Base-by-base conservation (phyloP, 129 eudicot genomes). In the Tagetes erecta region DNA sequence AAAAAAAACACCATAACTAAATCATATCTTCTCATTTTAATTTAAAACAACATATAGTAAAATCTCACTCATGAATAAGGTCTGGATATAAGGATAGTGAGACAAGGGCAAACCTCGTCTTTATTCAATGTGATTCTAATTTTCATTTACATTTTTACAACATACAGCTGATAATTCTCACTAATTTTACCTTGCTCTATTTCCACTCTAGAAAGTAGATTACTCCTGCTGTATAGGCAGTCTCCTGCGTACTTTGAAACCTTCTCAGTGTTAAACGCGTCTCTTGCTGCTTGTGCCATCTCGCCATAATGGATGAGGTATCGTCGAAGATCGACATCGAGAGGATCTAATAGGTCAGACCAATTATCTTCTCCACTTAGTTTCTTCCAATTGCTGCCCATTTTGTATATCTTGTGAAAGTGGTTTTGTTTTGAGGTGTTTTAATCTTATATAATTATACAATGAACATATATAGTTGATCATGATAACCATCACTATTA, bases 261-360 rank as follows among this genome's bases (percentile, higher is more conserved):
- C 58, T 79, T 80, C 4, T 88, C 90, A 0, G 82, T 49, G 49
- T 75, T 88, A 74, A 91, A 91, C 5, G 85, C 83, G 59, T 92
- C 93, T 52, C 87, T 84, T 0, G 86, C 50, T 5, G 92, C 90
- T 56, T 91, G 96, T 34, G 96, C 86, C 91, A 88, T 84, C 71
- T 84, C 87, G 36, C 92, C 97, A 2, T 91, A 88, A 75, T 88
- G 96, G 56, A 91, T 81, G 36, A 91, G 63, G 85, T 88, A 84
- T 58, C 73, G 71, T 8, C 97, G 96, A 20, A 93, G 98, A 66
- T 93, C 91, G 40, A 75, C 75, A 68, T 88, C 95, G 13, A 88
- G 69, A 10, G 98, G 98, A 38, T 90, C 84, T 56, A 93, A 73
- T 0, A 90, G 82, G 6, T 77, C 71, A 2, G 63, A 74, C 98